A percentile compares a stretch with the other conserved stretches of the same genome.
Evolutionary conservation across 2,329 filamentous ascomycete species (phyloP).

Genomic region (Ophioceras dolichostomum): DNA sequence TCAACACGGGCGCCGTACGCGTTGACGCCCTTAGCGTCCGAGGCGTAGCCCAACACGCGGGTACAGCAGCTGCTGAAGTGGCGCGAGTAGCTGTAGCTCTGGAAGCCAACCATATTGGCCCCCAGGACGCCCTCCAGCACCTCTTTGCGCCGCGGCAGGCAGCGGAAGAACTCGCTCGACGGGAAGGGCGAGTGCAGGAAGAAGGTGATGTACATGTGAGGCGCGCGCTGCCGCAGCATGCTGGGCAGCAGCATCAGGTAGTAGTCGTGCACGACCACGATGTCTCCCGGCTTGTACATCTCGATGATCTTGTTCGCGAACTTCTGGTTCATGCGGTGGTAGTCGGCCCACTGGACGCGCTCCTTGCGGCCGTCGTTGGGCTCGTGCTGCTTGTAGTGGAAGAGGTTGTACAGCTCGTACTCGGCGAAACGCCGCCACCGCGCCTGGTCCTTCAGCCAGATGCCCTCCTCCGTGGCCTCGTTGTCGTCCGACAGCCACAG

Average conservation of each 20-base stretch:
- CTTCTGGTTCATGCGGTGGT: slow-evolving; percentile 82
- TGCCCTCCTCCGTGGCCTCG: slow-evolving; percentile 53
- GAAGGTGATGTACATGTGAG: slow-evolving; percentile 88
- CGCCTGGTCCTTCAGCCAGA: slow-evolving; percentile 67
- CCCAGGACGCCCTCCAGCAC: slow-evolving; percentile 82
- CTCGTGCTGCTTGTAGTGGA: slow-evolving; percentile 93
- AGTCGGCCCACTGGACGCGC: slow-evolving; percentile 80
- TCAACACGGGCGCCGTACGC: slow-evolving; percentile 82
- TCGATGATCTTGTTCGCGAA: slow-evolving; percentile 85
- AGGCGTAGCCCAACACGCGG: slow-evolving; percentile 79
- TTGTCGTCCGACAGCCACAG: slow-evolving; percentile 79
- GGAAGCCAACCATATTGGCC: slow-evolving; percentile 87
- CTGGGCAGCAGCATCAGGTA: slow-evolving; percentile 83
- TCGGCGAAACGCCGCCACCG: slow-evolving; percentile 87
- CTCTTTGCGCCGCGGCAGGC: slow-evolving; percentile 78
- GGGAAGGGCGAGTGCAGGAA: slow-evolving; percentile 92
- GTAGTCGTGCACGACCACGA: slow-evolving; percentile 90
- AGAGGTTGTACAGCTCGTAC: slow-evolving; percentile 80
- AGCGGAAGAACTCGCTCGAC: slow-evolving; percentile 89
- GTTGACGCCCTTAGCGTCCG: slow-evolving; percentile 73
- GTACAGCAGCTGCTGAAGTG: slow-evolving; percentile 94
- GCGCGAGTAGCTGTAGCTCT: slow-evolving; percentile 88
- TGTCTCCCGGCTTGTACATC: slow-evolving; percentile 82
- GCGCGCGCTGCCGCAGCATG: slow-evolving; percentile 73
- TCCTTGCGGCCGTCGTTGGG: slow-evolving; percentile 75